Evolutionary conservation across 2,329 filamentous ascomycete genomes (phyloP), one percentile per base, ranked within the genome.

Genomic region (Cryphonectria japonica): DNA sequence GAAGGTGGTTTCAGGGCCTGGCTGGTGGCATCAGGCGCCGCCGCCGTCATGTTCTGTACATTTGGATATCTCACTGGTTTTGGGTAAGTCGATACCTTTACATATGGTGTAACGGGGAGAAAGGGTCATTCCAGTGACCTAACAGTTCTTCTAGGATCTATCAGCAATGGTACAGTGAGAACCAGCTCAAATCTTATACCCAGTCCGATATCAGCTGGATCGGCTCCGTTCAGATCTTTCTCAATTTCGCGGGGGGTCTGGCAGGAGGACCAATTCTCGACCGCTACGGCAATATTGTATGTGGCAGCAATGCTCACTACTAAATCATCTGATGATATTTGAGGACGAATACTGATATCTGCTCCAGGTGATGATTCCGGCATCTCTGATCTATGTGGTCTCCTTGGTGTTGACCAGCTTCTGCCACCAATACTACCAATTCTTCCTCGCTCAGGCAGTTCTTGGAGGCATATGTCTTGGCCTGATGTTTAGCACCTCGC

Each of bases 31-130:
- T 73, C 78, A 3, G 82, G 80, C 11, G 77, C 77, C 4, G 78
- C 75, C 0, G 77, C 73, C 7, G 74, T 78, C 26, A 78, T 83
- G 68, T 83, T 84, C 73, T 80, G 77, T 7, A 77, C 75, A 2
- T 74, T 85, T 1, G 83, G 82, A 3, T 83, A 82, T 66, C 72
- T 78, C 59, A 84, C 84, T 72, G 81, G 80, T 0, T 84, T 83
- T 52, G 83, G 70, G 70, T 64, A 39, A 14, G 70, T 50, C 9
- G 2, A 13, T 32, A 2, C 9, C 13, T 1, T n/a, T 2, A 9
- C 8, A 39, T 39, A 2, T 16, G 4, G n/a, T 9, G 8, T 39
- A 9, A 9, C 0, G 37, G 11, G 9, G 9, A 13, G 1, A 39
- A 39, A 13, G 11, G 11, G 11, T 2, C 37, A 37, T 39, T 39